A percentile compares a stretch with the other conserved stretches of the same genome.
Evolutionary conservation across 305 asterid species (phyloP).

Genomic region (Fraxinus ornus): DNA sequence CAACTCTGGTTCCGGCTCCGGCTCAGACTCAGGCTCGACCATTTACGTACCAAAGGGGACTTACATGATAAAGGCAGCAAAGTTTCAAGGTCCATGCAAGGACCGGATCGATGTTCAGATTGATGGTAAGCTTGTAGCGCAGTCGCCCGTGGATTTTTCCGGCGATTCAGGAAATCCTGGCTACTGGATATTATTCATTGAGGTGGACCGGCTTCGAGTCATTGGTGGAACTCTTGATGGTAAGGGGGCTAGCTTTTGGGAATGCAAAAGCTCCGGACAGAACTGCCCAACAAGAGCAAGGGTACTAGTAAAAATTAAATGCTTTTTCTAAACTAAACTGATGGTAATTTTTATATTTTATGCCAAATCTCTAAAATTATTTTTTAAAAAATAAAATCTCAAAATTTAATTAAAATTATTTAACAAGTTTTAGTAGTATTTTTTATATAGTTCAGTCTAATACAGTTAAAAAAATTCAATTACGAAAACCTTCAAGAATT

Average conservation of each 20-base stretch:
- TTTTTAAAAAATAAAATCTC: too few relatives aligned
- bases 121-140: constrained; percentile 56
- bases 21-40: constrained; percentile 12
- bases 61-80: constrained; percentile 29
- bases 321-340: not conserved
- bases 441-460: too few relatives aligned
- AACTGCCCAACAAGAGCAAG: constrained; percentile 59
- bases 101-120: constrained; percentile 33
- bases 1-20: not conserved
- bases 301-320: constrained; percentile 30
- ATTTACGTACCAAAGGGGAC: constrained; percentile 40
- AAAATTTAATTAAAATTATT: too few relatives aligned
- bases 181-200: constrained; percentile 49
- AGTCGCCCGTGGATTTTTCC: constrained; percentile 26
- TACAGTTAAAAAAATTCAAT: not conserved
- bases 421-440: not conserved
- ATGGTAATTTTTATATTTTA: not conserved
- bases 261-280: constrained; percentile 41
- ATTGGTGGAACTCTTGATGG: constrained; percentile 52
- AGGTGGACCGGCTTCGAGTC: constrained; percentile 38
- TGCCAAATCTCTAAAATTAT: not conserved
- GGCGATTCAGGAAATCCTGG: constrained; percentile 34
- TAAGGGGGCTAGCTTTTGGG: constrained; percentile 52
- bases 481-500: too few relatives aligned
- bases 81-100: constrained; percentile 56